Evolutionary conservation across 2,329 filamentous ascomycete genomes (phyloP).

Genomic region (Talaromyces sp.): DNA sequence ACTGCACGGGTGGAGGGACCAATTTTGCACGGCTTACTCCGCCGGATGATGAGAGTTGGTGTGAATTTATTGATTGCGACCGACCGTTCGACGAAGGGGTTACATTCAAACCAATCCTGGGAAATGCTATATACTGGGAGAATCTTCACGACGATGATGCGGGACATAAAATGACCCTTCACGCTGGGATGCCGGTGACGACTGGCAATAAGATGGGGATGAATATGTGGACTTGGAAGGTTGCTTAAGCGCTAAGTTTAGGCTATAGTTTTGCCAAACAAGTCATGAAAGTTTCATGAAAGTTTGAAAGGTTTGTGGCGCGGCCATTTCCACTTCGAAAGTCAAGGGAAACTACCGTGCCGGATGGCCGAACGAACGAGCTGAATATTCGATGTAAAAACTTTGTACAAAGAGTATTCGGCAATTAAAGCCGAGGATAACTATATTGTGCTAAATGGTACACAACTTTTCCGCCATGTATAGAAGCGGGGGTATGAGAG

Average conservation of each 20-base stretch:
- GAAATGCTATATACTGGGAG: constrained; percentile 51
- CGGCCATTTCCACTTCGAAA: background rate
- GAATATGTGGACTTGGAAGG: constrained; percentile 49
- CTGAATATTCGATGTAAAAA: background rate
- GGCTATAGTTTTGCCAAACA: background rate
- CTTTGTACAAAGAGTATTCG: background rate
- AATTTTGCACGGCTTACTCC: constrained; percentile 48
- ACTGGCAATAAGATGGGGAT: constrained; percentile 50
- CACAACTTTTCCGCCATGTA: background rate
- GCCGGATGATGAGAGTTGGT: constrained; percentile 40
- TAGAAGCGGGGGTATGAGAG: background rate
- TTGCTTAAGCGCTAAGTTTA: background rate
- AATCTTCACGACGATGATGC: constrained; percentile 41
- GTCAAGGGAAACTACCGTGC: background rate
- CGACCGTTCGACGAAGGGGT: constrained; percentile 47
- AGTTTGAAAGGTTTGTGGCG: background rate
- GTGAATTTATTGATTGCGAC: constrained; percentile 48
- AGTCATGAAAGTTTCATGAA: background rate
- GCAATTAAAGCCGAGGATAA: background rate
- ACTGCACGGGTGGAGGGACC: constrained; percentile 46
- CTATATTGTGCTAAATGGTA: background rate
- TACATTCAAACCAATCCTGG: constrained; percentile 48
- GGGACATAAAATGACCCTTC: constrained; percentile 46
- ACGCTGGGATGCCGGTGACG: constrained; percentile 48
- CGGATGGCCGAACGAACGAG: background rate